A percentile compares a stretch with the other conserved stretches of the same genome.
Conservation (phyloP, 2,329 filamentous ascomycete species). For the Colletotrichum echinochloae region DNA sequence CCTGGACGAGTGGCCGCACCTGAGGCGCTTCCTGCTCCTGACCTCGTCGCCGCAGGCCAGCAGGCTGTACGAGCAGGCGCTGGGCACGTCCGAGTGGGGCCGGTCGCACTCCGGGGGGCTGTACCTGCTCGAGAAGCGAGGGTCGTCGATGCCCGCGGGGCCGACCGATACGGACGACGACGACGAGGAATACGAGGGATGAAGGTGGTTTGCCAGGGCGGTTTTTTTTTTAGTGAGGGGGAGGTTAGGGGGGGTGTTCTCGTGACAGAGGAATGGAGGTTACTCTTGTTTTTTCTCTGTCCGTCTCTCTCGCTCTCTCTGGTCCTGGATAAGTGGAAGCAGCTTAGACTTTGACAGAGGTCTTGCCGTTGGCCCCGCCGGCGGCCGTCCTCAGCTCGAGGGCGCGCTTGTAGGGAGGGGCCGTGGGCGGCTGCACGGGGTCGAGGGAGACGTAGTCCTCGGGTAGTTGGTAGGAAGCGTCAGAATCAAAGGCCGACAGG, state of each 20-base stretch:
- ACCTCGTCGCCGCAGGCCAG: slow-evolving; percentile 52
- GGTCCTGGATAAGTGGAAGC: not conserved
- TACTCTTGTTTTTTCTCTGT: not conserved
- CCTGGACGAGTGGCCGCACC: slow-evolving; percentile 65
- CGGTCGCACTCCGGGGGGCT: slow-evolving; percentile 56
- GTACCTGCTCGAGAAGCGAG: slow-evolving; percentile 56
- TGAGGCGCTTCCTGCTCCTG: slow-evolving; percentile 70
- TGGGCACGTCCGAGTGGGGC: slow-evolving; percentile 59
- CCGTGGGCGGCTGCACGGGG: slow-evolving; percentile 94
- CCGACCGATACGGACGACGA: slow-evolving; percentile 27
- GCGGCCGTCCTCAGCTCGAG: slow-evolving; percentile 83
- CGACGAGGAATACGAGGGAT: not conserved
- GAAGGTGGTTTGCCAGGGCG: too few relatives aligned
- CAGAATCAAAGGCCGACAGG: slow-evolving; percentile 92
- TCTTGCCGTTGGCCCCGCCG: slow-evolving; percentile 83
- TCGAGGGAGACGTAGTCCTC: slow-evolving; percentile 89
- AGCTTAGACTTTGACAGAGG: slow-evolving; percentile 54
- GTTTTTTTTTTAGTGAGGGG: too few relatives aligned
- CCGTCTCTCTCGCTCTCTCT: not conserved
- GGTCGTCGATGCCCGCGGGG: slow-evolving; percentile 43
- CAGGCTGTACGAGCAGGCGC: slow-evolving; percentile 61
- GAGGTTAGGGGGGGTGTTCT: too few relatives aligned
- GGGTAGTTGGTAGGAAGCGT: slow-evolving; percentile 92
- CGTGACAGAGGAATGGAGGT: too few relatives aligned
- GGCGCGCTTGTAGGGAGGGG: slow-evolving; percentile 92